A percentile compares a stretch with the other conserved stretches of the same genome.
phyloP scores from a whole-genome alignment of 192 early-diverging fungal genomes.

The Oehlia diaphana region DNA sequence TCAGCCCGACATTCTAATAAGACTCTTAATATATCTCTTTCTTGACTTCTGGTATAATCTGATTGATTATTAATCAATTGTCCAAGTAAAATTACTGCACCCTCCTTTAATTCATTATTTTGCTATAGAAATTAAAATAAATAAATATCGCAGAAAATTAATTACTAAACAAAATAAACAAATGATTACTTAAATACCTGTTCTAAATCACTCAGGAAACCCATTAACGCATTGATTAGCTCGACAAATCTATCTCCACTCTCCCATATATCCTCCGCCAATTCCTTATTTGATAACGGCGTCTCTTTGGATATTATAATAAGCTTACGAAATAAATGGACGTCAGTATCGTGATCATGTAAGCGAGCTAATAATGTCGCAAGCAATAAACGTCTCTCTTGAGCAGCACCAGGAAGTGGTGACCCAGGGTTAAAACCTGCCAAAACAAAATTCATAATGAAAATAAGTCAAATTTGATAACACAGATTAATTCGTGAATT shows the following conservation, averaged over 20 bases:
- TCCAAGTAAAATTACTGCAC: slow-evolving; percentile 1
- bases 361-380: slow-evolving; percentile 14
- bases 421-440: background rate
- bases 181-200: slow-evolving; percentile 7
- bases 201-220: slow-evolving; percentile 15
- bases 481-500: no score
- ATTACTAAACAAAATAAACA: background rate
- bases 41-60: slow-evolving; percentile 1
- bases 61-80: slow-evolving; percentile 20
- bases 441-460: background rate
- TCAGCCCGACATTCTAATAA: slow-evolving; percentile 25
- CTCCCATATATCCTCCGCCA: slow-evolving; percentile 25
- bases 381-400: slow-evolving; percentile 18
- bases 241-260: slow-evolving; percentile 23
- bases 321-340: slow-evolving; percentile 8
- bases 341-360: slow-evolving; percentile 13
- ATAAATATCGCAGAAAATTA: background rate
- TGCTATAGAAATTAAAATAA: slow-evolving; percentile 11
- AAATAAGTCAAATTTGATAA: background rate
- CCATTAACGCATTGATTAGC: slow-evolving; percentile 18
- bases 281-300: background rate
- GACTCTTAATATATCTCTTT: slow-evolving; percentile 17
- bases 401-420: background rate
- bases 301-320: slow-evolving; percentile 18
- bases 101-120: slow-evolving; percentile 14